Evolutionary conservation across 2,329 filamentous ascomycete genomes (phyloP).

Genomic region (Tolypocladium nubicola): DNA sequence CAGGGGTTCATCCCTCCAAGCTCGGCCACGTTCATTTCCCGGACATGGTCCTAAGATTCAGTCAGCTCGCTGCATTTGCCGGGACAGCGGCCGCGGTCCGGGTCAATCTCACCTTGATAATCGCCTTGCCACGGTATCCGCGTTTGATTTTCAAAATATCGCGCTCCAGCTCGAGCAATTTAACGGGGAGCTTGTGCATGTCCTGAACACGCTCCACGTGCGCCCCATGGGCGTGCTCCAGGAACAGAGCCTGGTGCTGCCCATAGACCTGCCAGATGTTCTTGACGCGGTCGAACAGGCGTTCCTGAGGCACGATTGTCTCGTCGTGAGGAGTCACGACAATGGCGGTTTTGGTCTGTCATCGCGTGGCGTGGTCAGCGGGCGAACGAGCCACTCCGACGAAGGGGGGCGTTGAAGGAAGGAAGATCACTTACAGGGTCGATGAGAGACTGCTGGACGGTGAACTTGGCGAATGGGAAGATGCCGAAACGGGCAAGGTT

Average conservation of each 20-base stretch:
- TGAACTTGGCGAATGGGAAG: conserved; percentile 6
- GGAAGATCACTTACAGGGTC: conserved; percentile 5
- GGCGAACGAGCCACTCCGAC: too few species aligned
- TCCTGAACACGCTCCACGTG: background rate
- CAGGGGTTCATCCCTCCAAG: background rate
- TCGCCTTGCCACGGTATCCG: too few species aligned
- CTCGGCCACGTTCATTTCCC: background rate
- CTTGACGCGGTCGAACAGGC: too few species aligned
- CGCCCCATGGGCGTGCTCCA: background rate
- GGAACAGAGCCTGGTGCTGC: background rate
- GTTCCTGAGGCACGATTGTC: background rate
- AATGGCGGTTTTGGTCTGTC: background rate
- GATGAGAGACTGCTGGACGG: conserved; percentile 4
- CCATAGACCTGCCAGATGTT: too few species aligned
- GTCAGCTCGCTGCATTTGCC: background rate
- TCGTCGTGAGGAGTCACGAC: background rate
- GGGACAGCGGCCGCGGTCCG: too few species aligned
- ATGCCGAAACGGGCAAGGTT: conserved; percentile 2
- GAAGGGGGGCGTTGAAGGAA: too few species aligned
- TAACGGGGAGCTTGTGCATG: background rate
- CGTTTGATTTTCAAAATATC: background rate
- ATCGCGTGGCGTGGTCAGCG: too few species aligned
- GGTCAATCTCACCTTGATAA: background rate
- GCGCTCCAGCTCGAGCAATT: background rate
- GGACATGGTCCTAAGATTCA: background rate